Evolutionary conservation across 108 stramenopile genomes (phyloP).

Genomic region (Epithemia pelagica): DNA sequence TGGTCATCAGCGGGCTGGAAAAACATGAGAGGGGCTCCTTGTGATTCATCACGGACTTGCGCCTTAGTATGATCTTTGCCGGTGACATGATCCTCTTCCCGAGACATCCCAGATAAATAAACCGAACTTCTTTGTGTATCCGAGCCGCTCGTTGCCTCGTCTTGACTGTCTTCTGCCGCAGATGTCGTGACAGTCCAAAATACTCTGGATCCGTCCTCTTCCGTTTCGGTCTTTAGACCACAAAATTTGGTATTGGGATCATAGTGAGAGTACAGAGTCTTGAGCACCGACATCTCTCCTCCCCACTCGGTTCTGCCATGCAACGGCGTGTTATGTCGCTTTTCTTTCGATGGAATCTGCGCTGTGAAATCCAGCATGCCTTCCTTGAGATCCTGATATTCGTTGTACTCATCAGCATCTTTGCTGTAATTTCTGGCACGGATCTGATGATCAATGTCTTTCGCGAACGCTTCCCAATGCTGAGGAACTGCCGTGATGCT

Average conservation of each 20-base stretch:
- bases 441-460: conserved; percentile 12
- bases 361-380: not conserved
- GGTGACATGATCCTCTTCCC: too few species aligned
- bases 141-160: too few species aligned
- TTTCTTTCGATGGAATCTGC: not conserved
- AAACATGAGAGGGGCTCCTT: too few species aligned
- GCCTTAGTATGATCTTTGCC: too few species aligned
- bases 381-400: not conserved
- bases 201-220: not conserved
- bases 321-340: not conserved
- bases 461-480: conserved; percentile 31
- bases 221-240: not conserved
- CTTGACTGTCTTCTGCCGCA: too few species aligned
- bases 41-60: too few species aligned
- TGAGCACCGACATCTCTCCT: conserved; percentile 36
- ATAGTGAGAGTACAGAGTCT: conserved; percentile 33
- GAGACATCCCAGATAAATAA: too few species aligned
- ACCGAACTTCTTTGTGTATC: not conserved
- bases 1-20: not conserved
- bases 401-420: not conserved
- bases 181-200: too few species aligned
- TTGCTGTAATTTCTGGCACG: not conserved
- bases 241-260: conserved; percentile 13
- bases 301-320: conserved; percentile 31
- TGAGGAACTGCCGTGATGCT: conserved; percentile 13